Evolutionary conservation across 2,329 filamentous ascomycete species (phyloP).

Genomic region (Biscogniauxia marginata): DNA sequence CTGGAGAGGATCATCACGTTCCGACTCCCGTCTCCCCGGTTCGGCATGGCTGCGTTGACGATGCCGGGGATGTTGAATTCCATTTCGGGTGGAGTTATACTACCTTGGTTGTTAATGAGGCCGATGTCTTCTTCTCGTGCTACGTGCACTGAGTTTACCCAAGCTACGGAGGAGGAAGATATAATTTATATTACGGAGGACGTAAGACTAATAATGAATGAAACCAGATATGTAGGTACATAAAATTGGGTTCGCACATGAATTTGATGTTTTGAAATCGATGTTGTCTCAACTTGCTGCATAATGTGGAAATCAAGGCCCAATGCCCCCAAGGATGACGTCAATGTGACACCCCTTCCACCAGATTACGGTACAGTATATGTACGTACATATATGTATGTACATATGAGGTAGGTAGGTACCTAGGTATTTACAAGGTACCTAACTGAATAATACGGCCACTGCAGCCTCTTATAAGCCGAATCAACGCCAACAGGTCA

Average conservation of each 20-base stretch:
- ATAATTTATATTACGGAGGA: no score
- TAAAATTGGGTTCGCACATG: background rate
- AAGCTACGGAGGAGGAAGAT: no score
- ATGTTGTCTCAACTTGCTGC: background rate
- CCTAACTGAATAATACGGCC: no score
- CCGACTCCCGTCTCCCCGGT: slow-evolving; percentile 17
- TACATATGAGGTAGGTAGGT: background rate
- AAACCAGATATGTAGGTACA: no score
- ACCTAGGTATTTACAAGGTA: no score
- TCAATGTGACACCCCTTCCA: background rate
- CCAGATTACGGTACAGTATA: no score
- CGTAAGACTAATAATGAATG: no score
- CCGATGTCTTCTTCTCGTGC: no score
- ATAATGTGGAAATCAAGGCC: background rate
- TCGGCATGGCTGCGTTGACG: slow-evolving; percentile 27
- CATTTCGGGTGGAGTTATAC: slow-evolving; percentile 12
- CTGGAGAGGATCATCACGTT: slow-evolving; percentile 21
- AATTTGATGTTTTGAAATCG: background rate
- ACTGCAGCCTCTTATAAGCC: no score
- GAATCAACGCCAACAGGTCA: no score
- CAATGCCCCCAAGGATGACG: background rate
- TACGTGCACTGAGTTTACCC: no score
- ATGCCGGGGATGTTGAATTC: slow-evolving; percentile 31
- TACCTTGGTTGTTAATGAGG: background rate
- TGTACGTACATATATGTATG: background rate